Conservation (phyloP, 345 rosid genomes). For the Lumnitzera racemosa region DNA sequence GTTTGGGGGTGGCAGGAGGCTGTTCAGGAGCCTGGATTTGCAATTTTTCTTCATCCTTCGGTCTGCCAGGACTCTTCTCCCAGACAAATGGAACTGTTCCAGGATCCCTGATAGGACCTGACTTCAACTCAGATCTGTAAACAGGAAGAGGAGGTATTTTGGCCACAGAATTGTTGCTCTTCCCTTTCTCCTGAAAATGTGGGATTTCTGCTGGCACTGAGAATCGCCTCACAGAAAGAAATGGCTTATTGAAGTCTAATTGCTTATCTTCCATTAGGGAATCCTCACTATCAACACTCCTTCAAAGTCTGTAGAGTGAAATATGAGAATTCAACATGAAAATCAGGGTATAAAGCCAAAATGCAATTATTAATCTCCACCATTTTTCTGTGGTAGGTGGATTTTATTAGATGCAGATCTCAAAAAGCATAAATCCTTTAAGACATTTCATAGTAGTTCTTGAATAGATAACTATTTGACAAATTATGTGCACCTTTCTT, state of each 20-base stretch:
- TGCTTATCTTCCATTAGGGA: constrained; percentile 77
- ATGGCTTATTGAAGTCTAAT: constrained; percentile 69
- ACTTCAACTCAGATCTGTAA: constrained; percentile 72
- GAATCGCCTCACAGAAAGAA: constrained; percentile 65
- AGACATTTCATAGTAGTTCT: too few species aligned
- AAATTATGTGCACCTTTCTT: too few species aligned
- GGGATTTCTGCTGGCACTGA: constrained; percentile 33
- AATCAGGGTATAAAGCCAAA: too few species aligned
- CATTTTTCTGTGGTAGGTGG: too few species aligned
- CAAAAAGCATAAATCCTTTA: too few species aligned
- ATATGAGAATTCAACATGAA: too few species aligned
- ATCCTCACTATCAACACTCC: constrained; percentile 16
- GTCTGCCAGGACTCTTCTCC: constrained; percentile 82
- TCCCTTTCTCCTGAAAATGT: constrained; percentile 36
- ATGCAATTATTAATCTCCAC: too few species aligned
- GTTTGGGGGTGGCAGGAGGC: constrained; percentile 55
- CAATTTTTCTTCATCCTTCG: constrained; percentile 48
- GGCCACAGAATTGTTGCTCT: constrained; percentile 26
- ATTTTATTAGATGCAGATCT: too few species aligned
- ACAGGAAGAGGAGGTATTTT: constrained; percentile 44
- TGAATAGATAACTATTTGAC: too few species aligned
- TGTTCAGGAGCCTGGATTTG: constrained; percentile 12
- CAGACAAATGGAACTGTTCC: constrained; percentile 89
- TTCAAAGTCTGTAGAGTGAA: not conserved
- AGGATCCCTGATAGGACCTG: constrained; percentile 80